Base-by-base conservation (phyloP, 2,329 filamentous ascomycete species). In the Camillea tinctor region DNA sequence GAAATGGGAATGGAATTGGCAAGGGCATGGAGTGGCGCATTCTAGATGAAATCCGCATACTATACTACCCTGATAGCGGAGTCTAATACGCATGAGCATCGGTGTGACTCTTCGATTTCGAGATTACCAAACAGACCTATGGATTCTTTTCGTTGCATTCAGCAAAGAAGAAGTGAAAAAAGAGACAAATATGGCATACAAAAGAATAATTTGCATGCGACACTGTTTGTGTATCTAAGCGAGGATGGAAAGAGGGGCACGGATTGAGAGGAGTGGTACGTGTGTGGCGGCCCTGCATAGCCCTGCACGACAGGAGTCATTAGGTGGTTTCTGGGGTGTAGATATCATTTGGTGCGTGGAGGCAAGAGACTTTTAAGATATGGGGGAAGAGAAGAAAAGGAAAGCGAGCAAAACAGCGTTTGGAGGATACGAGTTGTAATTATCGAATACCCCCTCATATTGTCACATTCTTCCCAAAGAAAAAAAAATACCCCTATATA, bases 1-100 rank as follows among this genome's bases (percentile, higher is more conserved):
- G 65, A 63, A 67, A 66, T 19, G 50, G n/a, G n/a, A 52, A 64
- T 50, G 59, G 63, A 60, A 64, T 59, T 60, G 57, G 65, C 65
- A 67, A 66, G 9, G 50, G n/a, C 50, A 24, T 26, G 64, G 57
- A 66, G 52, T 53, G 62, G 64, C 61, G 65, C 51, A 66, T 60
- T 59, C 24, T 60, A 50, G 62, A 58, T 23, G 60, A 60, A 50
- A 60, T 57, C 13, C 36, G 36, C 36, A 15, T 44, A 15, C 15
- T 44, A 30, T 30, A 30, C 17, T 44, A 44, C 6, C 36, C 11
- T 15, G 36, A 17, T n/a, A 44, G 36, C 11, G 36, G 11, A 17
- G 13, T 44, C 36, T 44, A 17, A 44, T 44, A 44, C 36, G 17
- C 36, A 17, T 11, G 36, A 44, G 36, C 36, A 44, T 44, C 36